Percentiles rank a stretch among this genome's conserved stretches.
These are phyloP conservation scores for Pelargonium australe DNA, from an alignment of 441 rosid genomes.

Conservation along the genomic window DNA sequence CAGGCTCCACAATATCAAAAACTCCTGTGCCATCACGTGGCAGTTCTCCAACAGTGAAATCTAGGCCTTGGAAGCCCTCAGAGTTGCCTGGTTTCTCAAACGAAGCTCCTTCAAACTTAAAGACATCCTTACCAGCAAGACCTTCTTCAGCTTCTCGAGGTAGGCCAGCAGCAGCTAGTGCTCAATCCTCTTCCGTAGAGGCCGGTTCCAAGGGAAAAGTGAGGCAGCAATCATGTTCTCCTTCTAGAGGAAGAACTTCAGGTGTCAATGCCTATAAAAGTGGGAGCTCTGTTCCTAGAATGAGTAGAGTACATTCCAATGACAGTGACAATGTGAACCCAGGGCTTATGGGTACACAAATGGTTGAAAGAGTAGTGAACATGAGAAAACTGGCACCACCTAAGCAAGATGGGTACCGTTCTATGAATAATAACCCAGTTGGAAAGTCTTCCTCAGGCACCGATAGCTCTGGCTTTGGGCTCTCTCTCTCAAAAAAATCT, in stretches of 20 bases:
- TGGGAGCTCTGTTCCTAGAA: neutral
- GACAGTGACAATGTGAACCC: conserved; percentile 2
- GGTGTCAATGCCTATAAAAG: neutral
- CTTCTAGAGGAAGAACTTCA: neutral
- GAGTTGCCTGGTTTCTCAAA: neutral
- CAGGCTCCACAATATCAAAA: neutral
- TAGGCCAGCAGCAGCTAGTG: neutral
- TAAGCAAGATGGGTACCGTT: neutral
- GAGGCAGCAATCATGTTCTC: neutral
- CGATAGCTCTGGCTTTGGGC: neutral
- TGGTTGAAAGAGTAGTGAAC: neutral
- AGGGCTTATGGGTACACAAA: neutral
- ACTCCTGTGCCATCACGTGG: neutral
- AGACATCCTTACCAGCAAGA: neutral
- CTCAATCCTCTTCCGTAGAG: neutral
- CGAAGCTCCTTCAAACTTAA: neutral
- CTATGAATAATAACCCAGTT: neutral
- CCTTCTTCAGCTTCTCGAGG: neutral
- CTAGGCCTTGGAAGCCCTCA: neutral
- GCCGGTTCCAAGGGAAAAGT: neutral
- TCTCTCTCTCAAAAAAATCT: neutral
- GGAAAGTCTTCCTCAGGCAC: neutral
- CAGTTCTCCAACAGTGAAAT: neutral
- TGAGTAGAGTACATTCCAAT: neutral
- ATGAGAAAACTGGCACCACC: neutral